Evolutionary conservation across 2,329 filamentous ascomycete species (phyloP), one percentile per base, ranked within the genome.

Genomic region (Didymosphaeria variabile): DNA sequence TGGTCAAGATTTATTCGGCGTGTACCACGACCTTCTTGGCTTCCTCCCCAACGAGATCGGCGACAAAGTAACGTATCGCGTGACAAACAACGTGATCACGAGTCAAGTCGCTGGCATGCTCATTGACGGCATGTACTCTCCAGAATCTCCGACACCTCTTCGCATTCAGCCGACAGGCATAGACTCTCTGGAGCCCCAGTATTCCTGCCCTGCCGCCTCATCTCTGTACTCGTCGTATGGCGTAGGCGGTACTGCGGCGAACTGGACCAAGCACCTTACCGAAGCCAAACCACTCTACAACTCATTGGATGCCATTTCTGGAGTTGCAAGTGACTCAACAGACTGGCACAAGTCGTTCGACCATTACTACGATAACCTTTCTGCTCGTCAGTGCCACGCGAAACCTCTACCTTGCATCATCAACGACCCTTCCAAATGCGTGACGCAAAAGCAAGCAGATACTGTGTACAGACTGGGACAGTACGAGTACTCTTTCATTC

Each of bases 341-440:
- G 89, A 83, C 3, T 95, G 92, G 81, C 91, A 94, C 71, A 83
- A 79, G 44, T 89, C 85, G 56, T 89, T 91, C 69, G 92, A 95
- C 72, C 92, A 93, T 77, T 95, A 95, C 80, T 95, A 89, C 70
- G 92, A 95, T 75, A 95, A 93, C 71, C 84, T 95, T 1, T 93
- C 91, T 0, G 89, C 91, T 0, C 85, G 91, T 0, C 89, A 93
- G 72, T 95, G 92, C 75, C 91, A 95, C 72, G 80, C 77, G 19
- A 91, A 90, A 70, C 86, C 90, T 0, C 80, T 94, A 0, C 92
- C 91, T 0, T 94, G 91, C 79, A 87, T 85, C 63, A 75, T 64
- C 57, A 83, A 83, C 62, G 82, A 84, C 56, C 79, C 76, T 0
- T 66, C 79, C 0, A 77, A 80, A 1, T 94, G 92, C 72, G 80